Evolutionary conservation across 106 monocot species (phyloP).

Genomic region (Platanthera zijinensis): DNA sequence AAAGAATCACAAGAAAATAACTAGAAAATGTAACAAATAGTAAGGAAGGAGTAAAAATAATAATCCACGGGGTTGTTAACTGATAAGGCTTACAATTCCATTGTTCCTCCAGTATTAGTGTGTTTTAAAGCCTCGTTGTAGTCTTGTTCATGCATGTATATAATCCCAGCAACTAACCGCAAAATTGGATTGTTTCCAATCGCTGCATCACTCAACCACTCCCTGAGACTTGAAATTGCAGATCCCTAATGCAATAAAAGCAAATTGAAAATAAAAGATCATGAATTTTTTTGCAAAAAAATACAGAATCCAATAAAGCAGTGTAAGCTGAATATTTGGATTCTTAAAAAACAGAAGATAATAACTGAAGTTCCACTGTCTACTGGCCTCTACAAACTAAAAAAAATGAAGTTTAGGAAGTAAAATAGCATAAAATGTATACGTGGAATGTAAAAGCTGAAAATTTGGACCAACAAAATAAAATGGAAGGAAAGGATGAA

Average conservation of each 20-base stretch:
- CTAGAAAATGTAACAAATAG: neutral
- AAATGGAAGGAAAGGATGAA: no score
- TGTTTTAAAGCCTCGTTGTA: conserved; percentile 89
- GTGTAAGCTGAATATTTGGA: neutral
- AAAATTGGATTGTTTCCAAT: conserved; percentile 71
- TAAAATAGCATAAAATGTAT: no score
- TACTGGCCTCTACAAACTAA: no score
- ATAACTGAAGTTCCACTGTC: no score
- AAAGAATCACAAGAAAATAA: neutral
- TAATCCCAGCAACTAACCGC: conserved; percentile 78
- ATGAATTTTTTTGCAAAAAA: neutral
- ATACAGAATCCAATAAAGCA: neutral
- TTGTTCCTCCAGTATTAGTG: conserved; percentile 81
- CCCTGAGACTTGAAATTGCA: conserved; percentile 68
- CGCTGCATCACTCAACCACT: conserved; percentile 79
- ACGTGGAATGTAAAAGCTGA: no score
- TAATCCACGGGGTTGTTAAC: neutral
- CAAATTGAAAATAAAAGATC: neutral
- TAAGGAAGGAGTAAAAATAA: neutral
- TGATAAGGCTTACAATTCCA: conserved; percentile 68
- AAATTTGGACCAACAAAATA: no score
- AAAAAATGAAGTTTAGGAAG: no score
- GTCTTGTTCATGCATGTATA: conserved; percentile 89
- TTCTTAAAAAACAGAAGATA: neutral
- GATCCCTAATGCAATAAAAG: conserved; percentile 38